Evolutionary conservation across 208 protist genomes (phyloP).

Genomic region (Angomonas deanei): DNA sequence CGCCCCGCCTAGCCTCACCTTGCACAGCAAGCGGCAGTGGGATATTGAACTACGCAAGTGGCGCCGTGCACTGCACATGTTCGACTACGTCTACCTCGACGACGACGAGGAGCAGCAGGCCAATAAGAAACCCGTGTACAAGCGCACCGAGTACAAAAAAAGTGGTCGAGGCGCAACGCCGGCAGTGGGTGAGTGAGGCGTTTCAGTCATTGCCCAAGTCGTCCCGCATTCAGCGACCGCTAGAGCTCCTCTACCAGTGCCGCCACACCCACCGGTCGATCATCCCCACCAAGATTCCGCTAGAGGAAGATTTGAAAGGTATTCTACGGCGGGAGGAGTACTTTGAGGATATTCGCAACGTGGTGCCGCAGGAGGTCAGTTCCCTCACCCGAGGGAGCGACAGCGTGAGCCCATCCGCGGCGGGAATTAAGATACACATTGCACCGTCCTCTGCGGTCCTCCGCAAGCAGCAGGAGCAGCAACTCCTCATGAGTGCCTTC

Average conservation of each 20-base stretch:
- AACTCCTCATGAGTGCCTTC: constrained; percentile 2
- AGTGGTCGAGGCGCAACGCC: constrained; percentile 64
- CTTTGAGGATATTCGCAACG: constrained; percentile 66
- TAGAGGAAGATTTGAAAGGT: constrained; percentile 60
- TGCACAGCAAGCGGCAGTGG: constrained; percentile 77
- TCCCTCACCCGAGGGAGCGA: constrained; percentile 80
- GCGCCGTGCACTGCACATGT: constrained; percentile 84
- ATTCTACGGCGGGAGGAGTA: constrained; percentile 59
- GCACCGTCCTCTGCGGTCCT: constrained; percentile 59
- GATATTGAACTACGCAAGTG: constrained; percentile 82
- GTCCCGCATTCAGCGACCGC: constrained; percentile 28
- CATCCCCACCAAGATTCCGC: constrained; percentile 57
- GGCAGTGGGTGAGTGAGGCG: constrained; percentile 66
- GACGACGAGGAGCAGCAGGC: constrained; percentile 23
- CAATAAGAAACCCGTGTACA: not conserved
- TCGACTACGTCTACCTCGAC: constrained; percentile 84
- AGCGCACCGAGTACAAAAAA: not conserved
- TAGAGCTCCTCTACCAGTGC: constrained; percentile 36
- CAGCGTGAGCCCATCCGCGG: constrained; percentile 60
- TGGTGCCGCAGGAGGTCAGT: constrained; percentile 65
- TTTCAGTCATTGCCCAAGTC: constrained; percentile 28
- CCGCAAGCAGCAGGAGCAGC: constrained; percentile 35
- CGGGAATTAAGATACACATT: constrained; percentile 86
- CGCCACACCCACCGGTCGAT: constrained; percentile 12
- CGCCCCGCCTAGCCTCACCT: constrained; percentile 39